phyloP scores from a whole-genome alignment of 306 rosid species.

The Quercus variabilis region DNA sequence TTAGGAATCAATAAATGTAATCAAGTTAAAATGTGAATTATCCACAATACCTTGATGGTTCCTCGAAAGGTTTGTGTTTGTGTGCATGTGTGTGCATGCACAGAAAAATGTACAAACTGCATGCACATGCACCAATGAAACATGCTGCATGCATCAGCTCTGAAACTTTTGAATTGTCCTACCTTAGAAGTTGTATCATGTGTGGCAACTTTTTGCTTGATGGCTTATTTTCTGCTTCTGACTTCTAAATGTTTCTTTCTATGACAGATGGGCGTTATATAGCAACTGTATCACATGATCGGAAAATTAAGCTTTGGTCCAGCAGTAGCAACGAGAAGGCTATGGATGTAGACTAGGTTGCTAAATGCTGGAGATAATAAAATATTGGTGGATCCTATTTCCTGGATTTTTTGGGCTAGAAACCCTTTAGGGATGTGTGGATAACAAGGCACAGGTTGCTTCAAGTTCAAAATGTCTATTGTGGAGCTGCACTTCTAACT shows the following conservation, averaged over 20 bases:
- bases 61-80: background rate
- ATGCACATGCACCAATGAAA: background rate
- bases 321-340: slow-evolving; percentile 32
- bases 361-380: slow-evolving; percentile 29
- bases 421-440: background rate
- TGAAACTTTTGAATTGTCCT: background rate
- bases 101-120: too few species aligned
- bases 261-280: slow-evolving; percentile 69
- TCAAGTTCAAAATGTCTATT: background rate
- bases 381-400: background rate
- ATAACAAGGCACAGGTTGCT: background rate
- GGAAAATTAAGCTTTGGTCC: slow-evolving; percentile 86
- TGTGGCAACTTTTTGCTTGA: background rate
- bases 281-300: slow-evolving; percentile 79
- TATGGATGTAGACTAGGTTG: slow-evolving; percentile 66
- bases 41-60: background rate
- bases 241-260: background rate
- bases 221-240: slow-evolving; percentile 9
- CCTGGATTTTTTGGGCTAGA: background rate
- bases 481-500: background rate
- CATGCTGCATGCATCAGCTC: background rate
- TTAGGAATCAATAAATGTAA: background rate
- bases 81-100: background rate
- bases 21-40: background rate
- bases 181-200: background rate